phyloP scores from a whole-genome alignment of 345 rosid genomes.

The Moricandia arvensis region DNA sequence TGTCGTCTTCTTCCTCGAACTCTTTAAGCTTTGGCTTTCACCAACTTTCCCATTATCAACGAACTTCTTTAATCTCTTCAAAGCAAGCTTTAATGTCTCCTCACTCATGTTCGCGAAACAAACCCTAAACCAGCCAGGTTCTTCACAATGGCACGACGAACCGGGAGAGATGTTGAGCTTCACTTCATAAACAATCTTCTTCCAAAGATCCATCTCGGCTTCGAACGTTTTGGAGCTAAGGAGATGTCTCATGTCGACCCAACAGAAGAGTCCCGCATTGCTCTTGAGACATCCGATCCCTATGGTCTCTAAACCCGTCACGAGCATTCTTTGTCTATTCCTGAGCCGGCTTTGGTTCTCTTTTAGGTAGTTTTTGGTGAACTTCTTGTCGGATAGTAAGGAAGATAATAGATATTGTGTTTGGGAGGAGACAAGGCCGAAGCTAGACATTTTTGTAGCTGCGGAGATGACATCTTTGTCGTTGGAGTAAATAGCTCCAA shows the following conservation, averaged over 20 bases:
- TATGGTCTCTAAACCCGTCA: conserved; percentile 53
- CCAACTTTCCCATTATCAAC: conserved; percentile 31
- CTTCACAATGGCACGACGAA: conserved; percentile 71
- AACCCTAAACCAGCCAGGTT: conserved; percentile 45
- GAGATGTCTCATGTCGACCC: conserved; percentile 77
- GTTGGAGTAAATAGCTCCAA: conserved; percentile 78
- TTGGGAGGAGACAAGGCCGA: conserved; percentile 75
- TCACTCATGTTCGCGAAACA: conserved; percentile 37
- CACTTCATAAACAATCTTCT: conserved; percentile 61
- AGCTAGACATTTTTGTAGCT: conserved; percentile 87
- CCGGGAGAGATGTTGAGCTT: conserved; percentile 61
- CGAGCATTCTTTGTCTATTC: conserved; percentile 44
- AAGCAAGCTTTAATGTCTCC: conserved; percentile 52
- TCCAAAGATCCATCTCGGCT: conserved; percentile 74
- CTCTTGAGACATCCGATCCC: conserved; percentile 57
- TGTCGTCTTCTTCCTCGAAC: conserved; percentile 36
- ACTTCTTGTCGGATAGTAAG: conserved; percentile 62
- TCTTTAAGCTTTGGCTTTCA: conserved; percentile 38
- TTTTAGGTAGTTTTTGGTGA: conserved; percentile 50
- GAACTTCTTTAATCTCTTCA: conserved; percentile 53
- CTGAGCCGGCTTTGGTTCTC: conserved; percentile 59
- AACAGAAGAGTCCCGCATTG: conserved; percentile 71
- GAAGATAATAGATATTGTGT: conserved; percentile 64
- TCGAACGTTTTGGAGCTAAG: conserved; percentile 57
- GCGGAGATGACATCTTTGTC: conserved; percentile 59